Evolutionary conservation across 441 rosid genomes (phyloP).

Genomic region (Jatropha multifida): DNA sequence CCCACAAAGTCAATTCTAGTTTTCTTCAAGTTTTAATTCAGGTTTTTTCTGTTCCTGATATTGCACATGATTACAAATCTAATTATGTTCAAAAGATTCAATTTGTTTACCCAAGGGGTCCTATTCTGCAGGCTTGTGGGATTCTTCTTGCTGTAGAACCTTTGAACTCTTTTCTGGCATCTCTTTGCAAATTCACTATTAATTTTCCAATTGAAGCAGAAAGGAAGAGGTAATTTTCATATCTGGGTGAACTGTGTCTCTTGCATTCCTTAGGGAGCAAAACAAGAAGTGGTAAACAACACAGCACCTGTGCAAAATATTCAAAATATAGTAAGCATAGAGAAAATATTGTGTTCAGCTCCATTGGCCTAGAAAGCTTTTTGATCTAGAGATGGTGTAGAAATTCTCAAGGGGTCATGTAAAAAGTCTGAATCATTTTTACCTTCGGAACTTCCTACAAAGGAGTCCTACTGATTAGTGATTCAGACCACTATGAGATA

Average conservation of each 20-base stretch:
- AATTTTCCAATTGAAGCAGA: conserved; percentile 82
- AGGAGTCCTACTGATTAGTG: not conserved
- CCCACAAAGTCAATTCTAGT: not conserved
- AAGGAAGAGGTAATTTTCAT: conserved; percentile 61
- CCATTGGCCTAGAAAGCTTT: not conserved
- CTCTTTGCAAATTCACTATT: conserved; percentile 96
- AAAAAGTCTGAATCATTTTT: not conserved
- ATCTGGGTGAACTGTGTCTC: conserved; percentile 21
- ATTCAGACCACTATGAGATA: not conserved
- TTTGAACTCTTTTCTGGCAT: conserved; percentile 94
- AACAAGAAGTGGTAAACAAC: not conserved
- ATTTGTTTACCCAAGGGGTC: conserved; percentile 19
- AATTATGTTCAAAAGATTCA: conserved; percentile 14
- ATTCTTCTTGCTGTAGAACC: conserved; percentile 98
- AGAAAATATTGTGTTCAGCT: not conserved
- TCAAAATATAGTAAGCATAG: not conserved
- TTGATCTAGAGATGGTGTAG: not conserved
- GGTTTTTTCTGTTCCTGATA: not conserved
- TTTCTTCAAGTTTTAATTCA: conserved; percentile 5
- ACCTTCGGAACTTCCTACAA: not conserved
- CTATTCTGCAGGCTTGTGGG: conserved; percentile 87
- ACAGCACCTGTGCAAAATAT: not conserved
- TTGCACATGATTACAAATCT: not conserved
- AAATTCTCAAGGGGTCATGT: not conserved
- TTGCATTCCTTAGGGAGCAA: not conserved